phyloP scores from a whole-genome alignment of 2,329 filamentous ascomycete genomes.

The Chaetoscypha palmicola region DNA sequence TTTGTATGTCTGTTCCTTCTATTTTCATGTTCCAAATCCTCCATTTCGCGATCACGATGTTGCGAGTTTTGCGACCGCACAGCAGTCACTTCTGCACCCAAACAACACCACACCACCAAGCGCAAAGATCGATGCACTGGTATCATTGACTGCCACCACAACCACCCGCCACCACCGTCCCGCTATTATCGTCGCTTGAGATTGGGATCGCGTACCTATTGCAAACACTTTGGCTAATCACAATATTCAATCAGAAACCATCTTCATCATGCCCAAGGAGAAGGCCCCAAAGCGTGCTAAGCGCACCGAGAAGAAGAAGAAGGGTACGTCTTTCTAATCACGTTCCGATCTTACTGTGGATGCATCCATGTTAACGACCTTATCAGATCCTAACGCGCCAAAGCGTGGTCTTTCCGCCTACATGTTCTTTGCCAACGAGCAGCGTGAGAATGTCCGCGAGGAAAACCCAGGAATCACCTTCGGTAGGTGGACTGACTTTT shows the following conservation, averaged over 20 bases:
- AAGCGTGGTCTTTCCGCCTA: constrained; percentile 99
- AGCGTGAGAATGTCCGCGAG: constrained; percentile 95
- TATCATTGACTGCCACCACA: not conserved
- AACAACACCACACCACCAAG: not conserved
- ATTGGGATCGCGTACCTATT: not conserved
- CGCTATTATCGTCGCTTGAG: not conserved
- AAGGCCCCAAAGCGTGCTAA: constrained; percentile 56
- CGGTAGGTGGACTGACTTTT: constrained; percentile 51
- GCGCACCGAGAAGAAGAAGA: constrained; percentile 62
- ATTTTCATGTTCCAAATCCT: constrained; percentile 1
- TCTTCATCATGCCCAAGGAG: constrained; percentile 57
- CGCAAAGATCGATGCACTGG: not conserved
- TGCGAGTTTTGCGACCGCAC: constrained; percentile 5
- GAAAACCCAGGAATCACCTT: constrained; percentile 98
- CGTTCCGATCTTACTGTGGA: constrained; percentile 3
- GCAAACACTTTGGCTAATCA: not conserved
- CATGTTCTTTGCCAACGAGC: constrained; percentile 99
- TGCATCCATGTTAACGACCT: no score
- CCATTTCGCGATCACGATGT: constrained; percentile 2
- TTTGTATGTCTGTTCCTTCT: constrained; percentile 3
- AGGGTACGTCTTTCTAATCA: constrained; percentile 44
- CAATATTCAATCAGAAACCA: constrained; percentile 10
- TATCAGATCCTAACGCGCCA: constrained; percentile 86
- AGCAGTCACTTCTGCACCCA: not conserved
- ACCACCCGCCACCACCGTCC: constrained; percentile 1